Percentiles rank a stretch among this genome's conserved stretches.
phyloP scores from a whole-genome alignment of 495 filamentous ascomycete species.

The Amphirosellinia nigrospora region DNA sequence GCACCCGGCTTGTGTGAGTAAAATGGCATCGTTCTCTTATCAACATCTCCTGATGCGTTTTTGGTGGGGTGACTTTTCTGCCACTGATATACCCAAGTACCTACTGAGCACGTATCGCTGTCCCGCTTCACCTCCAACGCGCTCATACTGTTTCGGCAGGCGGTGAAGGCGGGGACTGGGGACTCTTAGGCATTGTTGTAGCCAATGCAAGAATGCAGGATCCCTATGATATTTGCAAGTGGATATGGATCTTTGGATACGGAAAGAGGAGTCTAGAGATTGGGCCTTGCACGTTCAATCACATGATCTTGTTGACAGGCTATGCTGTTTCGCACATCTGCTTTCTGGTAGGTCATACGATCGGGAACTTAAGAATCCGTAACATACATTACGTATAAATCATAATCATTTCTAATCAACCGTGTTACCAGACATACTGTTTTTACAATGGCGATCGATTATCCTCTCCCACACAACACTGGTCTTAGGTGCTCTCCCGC shows the following conservation, averaged over 20 bases:
- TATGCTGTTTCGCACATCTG: background rate
- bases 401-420: background rate
- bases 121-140: background rate
- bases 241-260: background rate
- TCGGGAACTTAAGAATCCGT: background rate
- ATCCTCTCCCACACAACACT: background rate
- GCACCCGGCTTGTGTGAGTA: background rate
- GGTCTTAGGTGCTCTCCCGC: background rate
- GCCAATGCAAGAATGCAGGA: background rate
- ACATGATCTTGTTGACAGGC: background rate
- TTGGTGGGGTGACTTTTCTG: constrained; percentile 17
- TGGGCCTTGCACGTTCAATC: too few relatives aligned
- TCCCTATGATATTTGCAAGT: background rate
- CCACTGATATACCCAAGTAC: background rate
- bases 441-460: background rate
- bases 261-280: too few relatives aligned
- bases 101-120: background rate
- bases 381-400: background rate
- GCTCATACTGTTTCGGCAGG: background rate
- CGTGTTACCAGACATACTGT: background rate
- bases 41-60: background rate
- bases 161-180: too few relatives aligned
- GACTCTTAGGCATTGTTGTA: background rate
- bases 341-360: background rate
- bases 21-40: background rate